Conservation (phyloP, 192 early-diverging fungal genomes). For the Dimargaris verticillata region DNA sequence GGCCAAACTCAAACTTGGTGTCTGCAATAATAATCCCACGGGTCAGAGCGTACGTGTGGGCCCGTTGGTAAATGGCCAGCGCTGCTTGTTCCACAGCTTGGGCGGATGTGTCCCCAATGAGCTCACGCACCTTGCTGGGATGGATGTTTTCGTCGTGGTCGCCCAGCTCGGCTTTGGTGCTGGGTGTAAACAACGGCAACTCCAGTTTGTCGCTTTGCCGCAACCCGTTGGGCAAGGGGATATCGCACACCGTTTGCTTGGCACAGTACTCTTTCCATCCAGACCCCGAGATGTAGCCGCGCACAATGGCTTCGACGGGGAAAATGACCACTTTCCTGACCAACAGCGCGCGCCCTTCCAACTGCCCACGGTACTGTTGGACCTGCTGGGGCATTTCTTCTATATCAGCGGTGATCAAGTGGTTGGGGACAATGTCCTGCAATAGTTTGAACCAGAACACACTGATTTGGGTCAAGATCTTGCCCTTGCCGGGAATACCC, state of each 20-base stretch:
- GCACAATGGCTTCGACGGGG: slow-evolving; percentile 94
- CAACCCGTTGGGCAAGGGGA: slow-evolving; percentile 60
- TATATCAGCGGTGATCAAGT: slow-evolving; percentile 87
- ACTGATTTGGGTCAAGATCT: slow-evolving; percentile 87
- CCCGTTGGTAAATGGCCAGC: slow-evolving; percentile 63
- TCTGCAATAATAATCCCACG: slow-evolving; percentile 97
- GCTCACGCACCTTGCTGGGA: slow-evolving; percentile 65
- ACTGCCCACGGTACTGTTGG: slow-evolving; percentile 74
- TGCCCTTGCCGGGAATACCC: slow-evolving; percentile 92
- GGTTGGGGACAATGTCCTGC: slow-evolving; percentile 81
- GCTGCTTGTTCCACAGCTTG: slow-evolving; percentile 56
- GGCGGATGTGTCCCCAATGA: slow-evolving; percentile 71
- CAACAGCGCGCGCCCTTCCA: slow-evolving; percentile 79
- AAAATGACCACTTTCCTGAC: slow-evolving; percentile 83
- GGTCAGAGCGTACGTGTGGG: slow-evolving; percentile 60
- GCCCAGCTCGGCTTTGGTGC: slow-evolving; percentile 97
- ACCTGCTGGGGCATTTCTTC: slow-evolving; percentile 78
- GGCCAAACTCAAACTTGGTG: slow-evolving; percentile 99
- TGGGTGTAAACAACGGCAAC: slow-evolving; percentile 81
- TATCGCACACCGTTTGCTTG: slow-evolving; percentile 86
- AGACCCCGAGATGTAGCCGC: slow-evolving; percentile 95
- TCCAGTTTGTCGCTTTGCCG: slow-evolving; percentile 73
- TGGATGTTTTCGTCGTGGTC: slow-evolving; percentile 99
- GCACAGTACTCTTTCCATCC: slow-evolving; percentile 91
- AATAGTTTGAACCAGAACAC: slow-evolving; percentile 92